Percentiles rank a stretch among this genome's conserved stretches.
Conservation (phyloP, 116 monocot genomes). For the Iris pallida region DNA sequence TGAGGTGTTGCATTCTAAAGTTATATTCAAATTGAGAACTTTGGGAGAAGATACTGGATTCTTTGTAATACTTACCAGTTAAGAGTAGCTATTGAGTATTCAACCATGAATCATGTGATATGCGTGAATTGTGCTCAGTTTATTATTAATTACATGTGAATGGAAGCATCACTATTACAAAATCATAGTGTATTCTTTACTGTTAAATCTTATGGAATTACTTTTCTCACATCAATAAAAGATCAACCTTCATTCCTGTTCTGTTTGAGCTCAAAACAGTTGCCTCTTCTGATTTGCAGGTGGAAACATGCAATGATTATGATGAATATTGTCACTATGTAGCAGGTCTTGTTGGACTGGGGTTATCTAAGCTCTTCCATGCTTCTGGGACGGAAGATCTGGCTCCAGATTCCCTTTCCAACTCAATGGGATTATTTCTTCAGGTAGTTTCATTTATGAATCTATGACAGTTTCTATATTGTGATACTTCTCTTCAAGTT, state of each 20-base stretch:
- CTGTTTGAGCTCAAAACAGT: neutral
- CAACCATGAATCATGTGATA: too few relatives aligned
- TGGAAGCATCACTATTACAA: neutral
- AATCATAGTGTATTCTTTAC: neutral
- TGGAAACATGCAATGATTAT: conserved; percentile 80
- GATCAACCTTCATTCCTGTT: neutral
- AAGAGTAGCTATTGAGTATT: too few relatives aligned
- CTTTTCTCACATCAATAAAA: neutral
- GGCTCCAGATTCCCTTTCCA: conserved; percentile 70
- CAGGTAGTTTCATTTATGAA: conserved; percentile 42
- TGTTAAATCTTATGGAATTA: neutral
- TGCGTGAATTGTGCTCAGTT: too few relatives aligned
- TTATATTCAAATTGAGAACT: too few relatives aligned
- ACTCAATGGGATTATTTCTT: conserved; percentile 95
- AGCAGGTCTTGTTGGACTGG: conserved; percentile 87
- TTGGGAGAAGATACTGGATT: too few relatives aligned
- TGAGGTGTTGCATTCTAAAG: too few relatives aligned
- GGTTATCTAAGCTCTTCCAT: conserved; percentile 81
- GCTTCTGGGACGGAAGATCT: conserved; percentile 64
- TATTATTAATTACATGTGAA: neutral
- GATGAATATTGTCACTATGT: conserved; percentile 94
- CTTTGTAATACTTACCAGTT: too few relatives aligned
- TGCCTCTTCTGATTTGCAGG: conserved; percentile 35
- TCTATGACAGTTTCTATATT: neutral
- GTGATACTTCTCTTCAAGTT: neutral